Base-by-base conservation (phyloP, 176 grass and related monocot genomes). In the Oryza meyeriana region DNA sequence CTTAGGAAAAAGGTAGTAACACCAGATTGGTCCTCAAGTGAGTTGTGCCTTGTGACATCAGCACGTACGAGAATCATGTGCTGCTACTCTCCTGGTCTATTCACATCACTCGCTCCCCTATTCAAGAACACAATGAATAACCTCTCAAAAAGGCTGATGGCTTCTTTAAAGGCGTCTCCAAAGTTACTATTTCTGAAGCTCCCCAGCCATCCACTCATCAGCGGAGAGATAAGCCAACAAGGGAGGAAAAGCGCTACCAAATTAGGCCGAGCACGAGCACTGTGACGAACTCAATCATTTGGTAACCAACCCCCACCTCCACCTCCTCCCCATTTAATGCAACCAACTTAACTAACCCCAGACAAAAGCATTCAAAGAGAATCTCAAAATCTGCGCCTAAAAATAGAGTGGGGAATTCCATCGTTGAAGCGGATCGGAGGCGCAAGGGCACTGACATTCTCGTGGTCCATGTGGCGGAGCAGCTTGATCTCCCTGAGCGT, bases 401-500 rank as follows among this genome's bases (percentile, higher is more conserved):
- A 42, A 30, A 39, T 41, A 25, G 4, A 25, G 13, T 32, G 16
- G 7, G 41, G 10, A 5, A 31, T 31, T 31, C 14, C 30, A 28
- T 33, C 25, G 6, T 17, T 27, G 33, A 16, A 18, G 73, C 9
- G 13, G 59, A 82, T 69, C 72, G 50, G 79, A 12, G 67, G 70
- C 2, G 26, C 4, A 57, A 0, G 30, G 8, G 40, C 66, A 83
- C 86, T 81, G 31, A 98, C 95, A 86, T 99, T 99, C 88, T 99
- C 96, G 69, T 99, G 96, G 84, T 99, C 93, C 96, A 99, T 90
- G 87, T 99, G 96, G 50, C 96, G 91, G 64, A 99, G 96, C 78
- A 99, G 90, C 83, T 99, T 99, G 64, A 99, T 99, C 89, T 99
- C 96, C 27, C 96, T 79, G 24, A 99, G 93, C 77, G 96, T 99